Conservation (phyloP, 108 stramenopile genomes). For the Tribonema minus region DNA sequence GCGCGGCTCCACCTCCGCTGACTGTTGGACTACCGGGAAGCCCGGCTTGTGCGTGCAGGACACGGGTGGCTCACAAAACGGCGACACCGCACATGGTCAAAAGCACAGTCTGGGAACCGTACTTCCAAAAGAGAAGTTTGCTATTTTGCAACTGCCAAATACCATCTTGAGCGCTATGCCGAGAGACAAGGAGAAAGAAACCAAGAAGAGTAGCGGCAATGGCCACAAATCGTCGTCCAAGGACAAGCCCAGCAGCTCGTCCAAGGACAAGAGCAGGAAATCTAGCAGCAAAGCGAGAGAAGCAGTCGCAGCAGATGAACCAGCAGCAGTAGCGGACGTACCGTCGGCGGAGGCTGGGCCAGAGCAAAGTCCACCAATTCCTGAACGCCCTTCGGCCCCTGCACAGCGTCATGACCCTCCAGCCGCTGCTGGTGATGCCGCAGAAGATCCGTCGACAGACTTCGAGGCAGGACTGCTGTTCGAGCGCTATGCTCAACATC, state of each 20-base stretch:
- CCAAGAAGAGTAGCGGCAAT: neutral
- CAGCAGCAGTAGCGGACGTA: neutral
- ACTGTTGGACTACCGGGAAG: too few relatives aligned
- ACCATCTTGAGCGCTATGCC: too few relatives aligned
- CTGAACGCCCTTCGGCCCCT: neutral
- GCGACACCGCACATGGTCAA: too few relatives aligned
- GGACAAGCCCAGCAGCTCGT: neutral
- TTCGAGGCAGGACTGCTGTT: constrained; percentile 36
- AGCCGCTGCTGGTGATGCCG: too few relatives aligned
- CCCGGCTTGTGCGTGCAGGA: too few relatives aligned
- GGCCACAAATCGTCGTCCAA: too few relatives aligned
- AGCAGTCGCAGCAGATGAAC: constrained; percentile 4
- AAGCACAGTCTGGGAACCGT: too few relatives aligned
- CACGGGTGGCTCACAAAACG: too few relatives aligned
- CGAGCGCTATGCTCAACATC: neutral
- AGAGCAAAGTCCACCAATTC: neutral
- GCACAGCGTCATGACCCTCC: too few relatives aligned
- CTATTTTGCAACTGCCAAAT: too few relatives aligned
- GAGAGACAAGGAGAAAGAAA: constrained; percentile 15
- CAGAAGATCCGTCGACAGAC: constrained; percentile 1
- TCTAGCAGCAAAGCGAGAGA: constrained; percentile 5
- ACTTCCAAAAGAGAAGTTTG: too few relatives aligned
- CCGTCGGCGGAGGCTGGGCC: neutral
- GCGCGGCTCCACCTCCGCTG: too few relatives aligned
- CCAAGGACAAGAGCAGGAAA: constrained; percentile 3